Evolutionary conservation across 148 eudicot genomes (phyloP).

Genomic region (Bassia scoparia): DNA sequence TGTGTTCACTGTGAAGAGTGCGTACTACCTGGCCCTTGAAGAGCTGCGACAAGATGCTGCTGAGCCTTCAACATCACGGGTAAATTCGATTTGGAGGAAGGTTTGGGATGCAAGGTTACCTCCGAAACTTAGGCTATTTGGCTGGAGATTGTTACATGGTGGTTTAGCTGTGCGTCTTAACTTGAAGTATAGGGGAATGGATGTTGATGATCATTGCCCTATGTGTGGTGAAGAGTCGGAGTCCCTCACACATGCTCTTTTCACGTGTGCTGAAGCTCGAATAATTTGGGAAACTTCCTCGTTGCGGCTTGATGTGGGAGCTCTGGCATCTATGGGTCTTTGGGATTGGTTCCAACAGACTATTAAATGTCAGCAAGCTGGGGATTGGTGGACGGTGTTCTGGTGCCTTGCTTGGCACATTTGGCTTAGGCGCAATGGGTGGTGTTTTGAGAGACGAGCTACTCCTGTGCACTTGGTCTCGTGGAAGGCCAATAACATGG

Average conservation of each 20-base stretch:
- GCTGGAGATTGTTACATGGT: background rate
- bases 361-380: background rate
- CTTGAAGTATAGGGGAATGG: background rate
- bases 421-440: background rate
- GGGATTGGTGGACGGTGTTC: background rate
- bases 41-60: background rate
- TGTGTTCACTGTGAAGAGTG: background rate
- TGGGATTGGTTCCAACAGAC: background rate
- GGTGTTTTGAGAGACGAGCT: background rate
- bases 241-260: too few species aligned
- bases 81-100: background rate
- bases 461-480: too few species aligned
- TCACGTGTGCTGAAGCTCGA: too few species aligned
- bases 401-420: background rate
- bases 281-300: too few species aligned
- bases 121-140: background rate
- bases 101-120: background rate
- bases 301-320: too few species aligned
- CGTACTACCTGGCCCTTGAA: background rate
- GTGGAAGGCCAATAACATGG: too few species aligned
- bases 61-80: background rate
- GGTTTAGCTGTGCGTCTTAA: background rate
- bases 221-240: background rate
- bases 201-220: background rate
- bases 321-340: too few species aligned